A percentile compares a stretch with the other conserved stretches of the same genome.
These are phyloP conservation scores for Phaeosphaeria sp. DNA, from an alignment of 2,329 filamentous ascomycete species.

Conservation along the genomic window DNA sequence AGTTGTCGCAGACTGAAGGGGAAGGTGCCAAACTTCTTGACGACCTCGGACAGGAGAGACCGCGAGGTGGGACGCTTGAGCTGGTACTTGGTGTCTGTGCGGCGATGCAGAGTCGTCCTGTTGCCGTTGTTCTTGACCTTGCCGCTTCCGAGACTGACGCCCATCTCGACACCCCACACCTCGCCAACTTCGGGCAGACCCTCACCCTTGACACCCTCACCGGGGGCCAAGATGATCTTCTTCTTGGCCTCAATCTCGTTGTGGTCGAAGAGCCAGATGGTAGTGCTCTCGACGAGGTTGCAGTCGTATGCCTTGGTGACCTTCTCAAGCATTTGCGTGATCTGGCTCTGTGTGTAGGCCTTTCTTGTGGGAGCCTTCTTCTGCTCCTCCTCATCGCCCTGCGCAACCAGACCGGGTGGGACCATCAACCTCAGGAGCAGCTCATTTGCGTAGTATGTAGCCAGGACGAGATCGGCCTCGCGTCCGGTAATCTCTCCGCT, in stretches of 20 bases:
- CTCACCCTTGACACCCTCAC: slow-evolving; percentile 89
- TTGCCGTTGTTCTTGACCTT: slow-evolving; percentile 94
- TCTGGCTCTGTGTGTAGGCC: slow-evolving; percentile 83
- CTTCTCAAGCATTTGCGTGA: slow-evolving; percentile 88
- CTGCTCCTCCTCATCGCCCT: slow-evolving; percentile 92
- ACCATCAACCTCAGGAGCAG: slow-evolving; percentile 89
- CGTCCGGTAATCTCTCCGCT: slow-evolving; percentile 75
- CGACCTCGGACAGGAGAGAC: slow-evolving; percentile 89
- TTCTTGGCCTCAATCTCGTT: slow-evolving; percentile 98
- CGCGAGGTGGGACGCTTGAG: slow-evolving; percentile 94
- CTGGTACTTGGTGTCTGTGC: slow-evolving; percentile 88
- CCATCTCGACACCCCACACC: slow-evolving; percentile 97
- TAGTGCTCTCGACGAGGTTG: slow-evolving; percentile 96
- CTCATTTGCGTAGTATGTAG: slow-evolving; percentile 95
- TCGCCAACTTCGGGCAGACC: slow-evolving; percentile 87
- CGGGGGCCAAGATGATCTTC: slow-evolving; percentile 93
- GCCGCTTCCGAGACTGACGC: slow-evolving; percentile 86
- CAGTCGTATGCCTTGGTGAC: slow-evolving; percentile 89
- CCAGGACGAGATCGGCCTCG: slow-evolving; percentile 84
- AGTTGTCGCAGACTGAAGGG: slow-evolving; percentile 97
- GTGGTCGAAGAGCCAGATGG: slow-evolving; percentile 93
- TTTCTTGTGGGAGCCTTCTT: slow-evolving; percentile 83
- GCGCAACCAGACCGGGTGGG: slow-evolving; percentile 83
- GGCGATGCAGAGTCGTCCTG: slow-evolving; percentile 87
- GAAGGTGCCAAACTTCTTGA: slow-evolving; percentile 97